These are phyloP conservation scores for Fraxinus quadrangulata DNA, from an alignment of 257 asterid species.

Conservation along the genomic window DNA sequence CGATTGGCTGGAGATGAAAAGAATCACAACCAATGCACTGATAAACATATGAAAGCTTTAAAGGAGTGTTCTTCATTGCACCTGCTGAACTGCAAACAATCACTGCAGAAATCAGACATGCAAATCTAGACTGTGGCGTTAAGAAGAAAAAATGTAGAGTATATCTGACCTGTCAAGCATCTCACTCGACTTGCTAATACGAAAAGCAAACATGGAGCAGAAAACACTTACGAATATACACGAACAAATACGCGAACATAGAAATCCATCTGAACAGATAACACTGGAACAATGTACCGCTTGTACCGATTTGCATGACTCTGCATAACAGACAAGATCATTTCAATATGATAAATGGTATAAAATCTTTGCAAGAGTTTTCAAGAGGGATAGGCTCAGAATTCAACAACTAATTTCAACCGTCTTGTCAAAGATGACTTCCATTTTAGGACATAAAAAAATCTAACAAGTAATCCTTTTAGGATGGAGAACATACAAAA, in stretches of 20 bases:
- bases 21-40: constrained; percentile 97
- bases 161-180: background rate
- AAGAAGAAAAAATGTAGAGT: background rate
- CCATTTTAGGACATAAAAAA: background rate
- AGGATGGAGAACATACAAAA: background rate
- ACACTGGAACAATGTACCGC: constrained; percentile 87
- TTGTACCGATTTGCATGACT: constrained; percentile 98
- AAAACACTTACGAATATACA: constrained; percentile 68
- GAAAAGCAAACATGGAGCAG: constrained; percentile 22
- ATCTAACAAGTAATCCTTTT: background rate
- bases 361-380: background rate
- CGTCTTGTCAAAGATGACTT: background rate
- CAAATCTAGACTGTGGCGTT: background rate
- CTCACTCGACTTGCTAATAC: constrained; percentile 1
- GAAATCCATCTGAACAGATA: constrained; percentile 96
- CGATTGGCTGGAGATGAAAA: constrained; percentile 93
- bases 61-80: constrained; percentile 92
- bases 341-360: background rate
- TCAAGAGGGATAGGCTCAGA: background rate
- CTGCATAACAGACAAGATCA: constrained; percentile 45
- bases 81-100: constrained; percentile 80
- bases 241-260: constrained; percentile 96
- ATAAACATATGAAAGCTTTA: constrained; percentile 89
- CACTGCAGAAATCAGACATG: constrained; percentile 24
- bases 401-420: background rate